Evolutionary conservation across 495 filamentous ascomycete genomes (phyloP).

Genomic region (Penicillium nucicola): DNA sequence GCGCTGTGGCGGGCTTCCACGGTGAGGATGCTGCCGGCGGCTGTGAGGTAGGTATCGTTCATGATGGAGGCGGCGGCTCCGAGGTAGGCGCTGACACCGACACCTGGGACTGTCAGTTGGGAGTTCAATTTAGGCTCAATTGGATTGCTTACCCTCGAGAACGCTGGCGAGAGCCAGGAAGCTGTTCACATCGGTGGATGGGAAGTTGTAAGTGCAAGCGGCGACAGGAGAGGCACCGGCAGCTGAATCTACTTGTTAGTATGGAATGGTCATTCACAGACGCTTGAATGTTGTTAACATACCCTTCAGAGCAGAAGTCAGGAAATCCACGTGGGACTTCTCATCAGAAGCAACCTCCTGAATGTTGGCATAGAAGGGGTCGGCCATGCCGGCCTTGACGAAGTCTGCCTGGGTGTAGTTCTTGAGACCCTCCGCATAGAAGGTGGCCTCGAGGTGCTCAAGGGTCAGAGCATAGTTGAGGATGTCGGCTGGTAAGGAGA

Average conservation of each 20-base stretch:
- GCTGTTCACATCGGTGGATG: slow-evolving; percentile 37
- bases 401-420: slow-evolving; percentile 54
- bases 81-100: slow-evolving; percentile 57
- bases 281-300: not conserved
- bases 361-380: slow-evolving; percentile 51
- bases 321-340: slow-evolving; percentile 54
- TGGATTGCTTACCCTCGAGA: slow-evolving; percentile 40
- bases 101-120: slow-evolving; percentile 25
- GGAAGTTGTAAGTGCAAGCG: slow-evolving; percentile 57
- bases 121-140: not conserved
- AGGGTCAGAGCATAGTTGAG: slow-evolving; percentile 33
- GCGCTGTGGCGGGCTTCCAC: slow-evolving; percentile 60
- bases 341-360: slow-evolving; percentile 52
- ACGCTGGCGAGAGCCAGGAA: slow-evolving; percentile 53
- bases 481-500: slow-evolving; percentile 23
- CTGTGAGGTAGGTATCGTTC: slow-evolving; percentile 51
- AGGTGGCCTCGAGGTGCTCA: slow-evolving; percentile 41
- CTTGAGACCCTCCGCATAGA: slow-evolving; percentile 55
- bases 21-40: slow-evolving; percentile 59
- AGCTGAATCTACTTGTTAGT: slow-evolving; percentile 16
- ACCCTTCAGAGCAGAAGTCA: slow-evolving; percentile 49
- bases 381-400: slow-evolving; percentile 45
- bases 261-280: not conserved
- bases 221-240: slow-evolving; percentile 47
- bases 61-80: slow-evolving; percentile 58